Evolutionary conservation across 768 basidiomycete genomes (phyloP).

Genomic region (Sistotremastrum niveocremeum): DNA sequence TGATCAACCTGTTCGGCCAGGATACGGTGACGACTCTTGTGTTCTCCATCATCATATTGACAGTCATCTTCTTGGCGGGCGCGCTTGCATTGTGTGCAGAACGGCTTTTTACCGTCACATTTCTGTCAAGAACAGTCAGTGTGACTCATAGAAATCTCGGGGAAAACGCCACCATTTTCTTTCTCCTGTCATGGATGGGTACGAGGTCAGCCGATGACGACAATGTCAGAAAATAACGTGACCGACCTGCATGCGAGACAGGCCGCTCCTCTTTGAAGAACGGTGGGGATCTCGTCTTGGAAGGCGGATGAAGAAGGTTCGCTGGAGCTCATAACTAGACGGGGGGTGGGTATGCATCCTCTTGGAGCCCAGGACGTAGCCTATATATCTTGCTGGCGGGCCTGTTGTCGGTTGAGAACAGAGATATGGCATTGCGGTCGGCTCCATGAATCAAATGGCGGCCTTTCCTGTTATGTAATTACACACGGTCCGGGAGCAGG

Average conservation of each 20-base stretch:
- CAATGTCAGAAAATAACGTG: conserved; percentile 1
- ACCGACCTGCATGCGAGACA: conserved; percentile 59
- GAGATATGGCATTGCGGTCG: too few species aligned
- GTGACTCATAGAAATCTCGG: background rate
- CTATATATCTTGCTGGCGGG: too few species aligned
- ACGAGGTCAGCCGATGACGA: conserved; percentile 1
- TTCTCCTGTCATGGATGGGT: conserved; percentile 30
- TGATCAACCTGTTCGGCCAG: conserved; percentile 64
- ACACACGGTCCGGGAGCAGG: too few species aligned
- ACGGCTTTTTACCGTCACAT: conserved; percentile 65
- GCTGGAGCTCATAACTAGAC: too few species aligned
- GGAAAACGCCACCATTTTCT: conserved; percentile 42
- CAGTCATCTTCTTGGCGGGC: conserved; percentile 66
- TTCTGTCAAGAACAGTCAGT: conserved; percentile 29
- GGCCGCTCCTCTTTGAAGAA: conserved; percentile 56
- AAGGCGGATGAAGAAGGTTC: too few species aligned
- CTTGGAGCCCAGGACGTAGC: too few species aligned
- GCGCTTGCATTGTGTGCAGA: conserved; percentile 65
- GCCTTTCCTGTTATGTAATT: too few species aligned
- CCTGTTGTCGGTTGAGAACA: too few species aligned
- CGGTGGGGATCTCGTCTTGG: background rate
- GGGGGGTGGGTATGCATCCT: too few species aligned
- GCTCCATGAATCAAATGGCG: too few species aligned
- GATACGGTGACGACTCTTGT: conserved; percentile 68
- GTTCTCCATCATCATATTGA: conserved; percentile 77